Conservation (phyloP, 75 land plant species). For the Ceratopteris richardii region DNA sequence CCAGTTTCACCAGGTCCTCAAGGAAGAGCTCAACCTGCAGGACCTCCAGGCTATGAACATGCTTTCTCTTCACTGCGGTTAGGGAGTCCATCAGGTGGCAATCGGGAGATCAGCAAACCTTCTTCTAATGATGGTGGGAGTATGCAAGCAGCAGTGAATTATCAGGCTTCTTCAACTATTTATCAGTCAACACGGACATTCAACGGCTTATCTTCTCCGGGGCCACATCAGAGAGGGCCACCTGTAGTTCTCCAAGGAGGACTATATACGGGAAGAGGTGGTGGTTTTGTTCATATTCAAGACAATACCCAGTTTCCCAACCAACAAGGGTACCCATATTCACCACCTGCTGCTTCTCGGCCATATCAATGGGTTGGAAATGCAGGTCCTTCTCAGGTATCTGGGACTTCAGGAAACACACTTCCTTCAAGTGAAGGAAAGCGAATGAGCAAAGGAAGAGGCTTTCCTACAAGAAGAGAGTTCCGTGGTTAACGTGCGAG, state of each 20-base stretch:
- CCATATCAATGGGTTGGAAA: background rate
- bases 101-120: conserved; percentile 2
- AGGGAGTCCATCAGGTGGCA: background rate
- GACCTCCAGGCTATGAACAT: conserved; percentile 15
- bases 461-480: too few relatives aligned
- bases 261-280: conserved; percentile 11
- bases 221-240: conserved; percentile 1
- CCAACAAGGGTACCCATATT: background rate
- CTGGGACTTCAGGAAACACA: background rate
- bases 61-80: background rate
- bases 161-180: background rate
- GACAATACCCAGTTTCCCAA: background rate
- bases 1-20: conserved; percentile 4
- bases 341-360: background rate
- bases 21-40: conserved; percentile 15
- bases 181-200: background rate
- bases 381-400: background rate
- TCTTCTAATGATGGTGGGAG: conserved; percentile 3
- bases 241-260: conserved; percentile 11
- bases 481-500: too few relatives aligned
- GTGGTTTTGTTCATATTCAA: background rate
- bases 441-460: too few relatives aligned
- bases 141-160: background rate
- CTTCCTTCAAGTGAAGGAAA: too few relatives aligned
- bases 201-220: conserved; percentile 6